Evolutionary conservation across 257 asterid genomes (phyloP).

Genomic region (Verbascum thapsus): DNA sequence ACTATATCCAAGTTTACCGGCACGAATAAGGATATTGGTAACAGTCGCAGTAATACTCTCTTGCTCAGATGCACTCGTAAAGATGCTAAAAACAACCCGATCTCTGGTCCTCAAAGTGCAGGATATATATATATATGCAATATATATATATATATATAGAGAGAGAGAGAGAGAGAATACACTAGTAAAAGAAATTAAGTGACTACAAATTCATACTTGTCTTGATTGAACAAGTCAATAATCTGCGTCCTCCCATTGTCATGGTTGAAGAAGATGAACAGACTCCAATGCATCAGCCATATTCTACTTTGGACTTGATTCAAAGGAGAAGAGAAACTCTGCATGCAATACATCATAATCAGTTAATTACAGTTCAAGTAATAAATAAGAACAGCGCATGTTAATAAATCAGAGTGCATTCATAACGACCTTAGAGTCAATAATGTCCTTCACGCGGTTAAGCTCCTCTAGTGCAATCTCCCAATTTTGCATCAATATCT

Average conservation of each 20-base stretch:
- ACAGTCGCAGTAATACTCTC: neutral
- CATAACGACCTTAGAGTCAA: conserved; percentile 75
- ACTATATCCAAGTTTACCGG: neutral
- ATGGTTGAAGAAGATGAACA: conserved; percentile 96
- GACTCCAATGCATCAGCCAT: conserved; percentile 99
- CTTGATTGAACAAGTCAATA: conserved; percentile 93
- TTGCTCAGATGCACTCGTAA: neutral
- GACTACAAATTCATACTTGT: conserved; percentile 59
- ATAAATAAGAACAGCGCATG: conserved; percentile 3
- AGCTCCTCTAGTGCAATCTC: conserved; percentile 92
- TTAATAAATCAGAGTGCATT: conserved; percentile 2
- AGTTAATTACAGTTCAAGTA: neutral
- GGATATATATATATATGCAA: too few relatives aligned
- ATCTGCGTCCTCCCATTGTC: conserved; percentile 92
- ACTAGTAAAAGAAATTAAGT: too few relatives aligned
- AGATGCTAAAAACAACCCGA: neutral
- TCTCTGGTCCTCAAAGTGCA: neutral
- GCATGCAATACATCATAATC: conserved; percentile 34
- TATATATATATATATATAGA: too few relatives aligned
- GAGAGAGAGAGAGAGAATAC: neutral
- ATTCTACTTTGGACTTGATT: conserved; percentile 92
- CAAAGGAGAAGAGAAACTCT: conserved; percentile 83
- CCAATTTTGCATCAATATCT: conserved; percentile 98
- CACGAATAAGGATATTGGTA: neutral
- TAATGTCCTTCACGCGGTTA: conserved; percentile 88